phyloP scores from a whole-genome alignment of 2,329 filamentous ascomycete species.

The Aureobasidium leucospermi region DNA sequence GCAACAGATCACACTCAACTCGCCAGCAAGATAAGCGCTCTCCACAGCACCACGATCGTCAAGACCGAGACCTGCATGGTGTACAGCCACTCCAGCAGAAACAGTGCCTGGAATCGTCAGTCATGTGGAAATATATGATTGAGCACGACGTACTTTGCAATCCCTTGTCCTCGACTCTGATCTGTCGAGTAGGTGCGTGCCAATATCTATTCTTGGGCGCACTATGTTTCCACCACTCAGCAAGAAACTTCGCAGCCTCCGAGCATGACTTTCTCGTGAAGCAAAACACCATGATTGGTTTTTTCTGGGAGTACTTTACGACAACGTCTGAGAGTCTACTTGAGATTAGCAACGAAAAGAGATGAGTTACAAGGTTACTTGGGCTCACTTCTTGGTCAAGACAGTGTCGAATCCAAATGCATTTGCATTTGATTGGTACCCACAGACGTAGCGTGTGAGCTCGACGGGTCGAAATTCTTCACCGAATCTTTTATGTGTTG shows the following conservation, averaged over 20 bases:
- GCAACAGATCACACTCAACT: constrained; percentile 77
- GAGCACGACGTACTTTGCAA: constrained; percentile 45
- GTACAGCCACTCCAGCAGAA: constrained; percentile 63
- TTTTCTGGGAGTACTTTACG: constrained; percentile 56
- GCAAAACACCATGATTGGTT: constrained; percentile 80
- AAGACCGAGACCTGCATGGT: constrained; percentile 67
- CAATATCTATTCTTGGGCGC: constrained; percentile 51
- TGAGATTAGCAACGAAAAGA: constrained; percentile 2
- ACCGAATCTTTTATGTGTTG: constrained; percentile 61
- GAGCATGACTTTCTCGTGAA: constrained; percentile 66
- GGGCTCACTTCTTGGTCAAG: constrained; percentile 49
- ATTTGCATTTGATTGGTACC: constrained; percentile 57
- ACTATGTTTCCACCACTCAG: constrained; percentile 55
- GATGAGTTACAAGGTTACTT: neutral
- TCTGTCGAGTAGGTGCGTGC: constrained; percentile 47
- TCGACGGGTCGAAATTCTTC: constrained; percentile 75
- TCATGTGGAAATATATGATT: constrained; percentile 16
- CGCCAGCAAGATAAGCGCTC: constrained; percentile 58
- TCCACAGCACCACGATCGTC: constrained; percentile 62
- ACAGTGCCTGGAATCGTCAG: constrained; percentile 33
- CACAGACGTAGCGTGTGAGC: constrained; percentile 68
- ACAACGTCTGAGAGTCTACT: constrained; percentile 59
- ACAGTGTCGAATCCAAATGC: constrained; percentile 70
- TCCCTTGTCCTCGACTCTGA: constrained; percentile 52
- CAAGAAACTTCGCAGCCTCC: constrained; percentile 59